Evolutionary conservation across 305 asterid species (phyloP).

Genomic region (Fraxinus ornus): DNA sequence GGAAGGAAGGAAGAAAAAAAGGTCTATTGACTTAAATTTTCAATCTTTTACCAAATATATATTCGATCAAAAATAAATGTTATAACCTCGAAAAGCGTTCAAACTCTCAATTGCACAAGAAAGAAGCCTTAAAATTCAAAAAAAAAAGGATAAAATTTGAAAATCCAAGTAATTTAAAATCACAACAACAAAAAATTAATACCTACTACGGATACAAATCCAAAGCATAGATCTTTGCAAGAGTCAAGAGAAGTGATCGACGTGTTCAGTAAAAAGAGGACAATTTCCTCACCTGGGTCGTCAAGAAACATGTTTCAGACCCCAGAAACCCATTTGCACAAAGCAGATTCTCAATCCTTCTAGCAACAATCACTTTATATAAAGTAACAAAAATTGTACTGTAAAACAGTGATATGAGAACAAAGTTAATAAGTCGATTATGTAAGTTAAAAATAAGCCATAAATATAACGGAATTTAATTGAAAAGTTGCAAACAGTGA

Average conservation of each 20-base stretch:
- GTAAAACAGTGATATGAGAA: not conserved
- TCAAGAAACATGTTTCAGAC: conserved; percentile 10
- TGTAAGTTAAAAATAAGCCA: not conserved
- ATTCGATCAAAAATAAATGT: conserved; percentile 7
- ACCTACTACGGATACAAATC: not conserved
- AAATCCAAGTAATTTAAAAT: not conserved
- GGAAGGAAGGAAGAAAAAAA: not conserved
- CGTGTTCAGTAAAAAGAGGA: not conserved
- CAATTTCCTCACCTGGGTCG: conserved; percentile 39
- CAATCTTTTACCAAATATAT: not conserved
- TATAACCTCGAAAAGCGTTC: not conserved
- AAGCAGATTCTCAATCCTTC: conserved; percentile 1
- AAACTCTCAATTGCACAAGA: not conserved
- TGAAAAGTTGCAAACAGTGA: conserved; percentile 20
- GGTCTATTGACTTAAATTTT: not conserved
- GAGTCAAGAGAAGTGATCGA: conserved; percentile 18
- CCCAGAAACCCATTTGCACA: conserved; percentile 12
- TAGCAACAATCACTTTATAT: conserved; percentile 13
- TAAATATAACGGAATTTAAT: not conserved
- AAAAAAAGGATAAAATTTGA: conserved; percentile 4
- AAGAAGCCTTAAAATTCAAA: not conserved
- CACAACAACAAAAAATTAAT: not conserved
- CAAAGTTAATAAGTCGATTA: not conserved
- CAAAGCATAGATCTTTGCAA: conserved; percentile 2
- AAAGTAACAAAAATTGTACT: not conserved